Conservation (phyloP, 208 protist genomes). For the Acanthamoeba royreba region DNA sequence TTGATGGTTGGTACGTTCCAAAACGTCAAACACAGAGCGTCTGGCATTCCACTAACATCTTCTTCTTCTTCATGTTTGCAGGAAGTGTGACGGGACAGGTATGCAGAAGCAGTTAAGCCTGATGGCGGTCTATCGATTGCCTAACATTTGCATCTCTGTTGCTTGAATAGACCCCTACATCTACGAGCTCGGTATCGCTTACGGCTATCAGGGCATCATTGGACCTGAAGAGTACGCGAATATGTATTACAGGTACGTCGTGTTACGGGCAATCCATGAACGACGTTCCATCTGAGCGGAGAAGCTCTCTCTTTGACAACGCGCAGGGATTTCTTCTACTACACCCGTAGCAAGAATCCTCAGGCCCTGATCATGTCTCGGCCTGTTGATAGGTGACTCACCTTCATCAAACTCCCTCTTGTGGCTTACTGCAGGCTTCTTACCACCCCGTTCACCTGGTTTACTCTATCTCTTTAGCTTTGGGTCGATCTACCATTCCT, state of each 20-base stretch:
- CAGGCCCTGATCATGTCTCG: slow-evolving; percentile 49
- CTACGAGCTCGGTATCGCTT: neutral
- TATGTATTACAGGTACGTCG: slow-evolving; percentile 36
- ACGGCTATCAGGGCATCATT: slow-evolving; percentile 8
- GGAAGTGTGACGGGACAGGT: slow-evolving; percentile 50
- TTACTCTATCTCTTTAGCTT: neutral
- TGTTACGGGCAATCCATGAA: neutral
- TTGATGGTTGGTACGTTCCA: slow-evolving; percentile 34
- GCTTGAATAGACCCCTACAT: slow-evolving; percentile 48
- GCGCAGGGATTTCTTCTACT: neutral
- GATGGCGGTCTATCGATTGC: neutral
- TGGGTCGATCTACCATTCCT: neutral
- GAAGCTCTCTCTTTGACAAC: neutral
- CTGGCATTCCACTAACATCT: neutral
- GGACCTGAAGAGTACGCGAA: slow-evolving; percentile 39
- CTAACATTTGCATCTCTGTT: neutral
- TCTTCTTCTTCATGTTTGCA: neutral
- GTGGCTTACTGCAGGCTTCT: neutral
- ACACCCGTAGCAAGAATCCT: neutral
- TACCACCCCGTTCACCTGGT: neutral
- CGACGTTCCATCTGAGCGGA: too few relatives aligned
- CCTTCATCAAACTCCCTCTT: neutral
- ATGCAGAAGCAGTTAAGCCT: neutral
- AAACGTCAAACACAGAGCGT: neutral
- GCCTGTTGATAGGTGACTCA: slow-evolving; percentile 3